Evolutionary conservation across 768 basidiomycete genomes (phyloP), one percentile per base, ranked within the genome.

Genomic region (Galerina sulciceps): DNA sequence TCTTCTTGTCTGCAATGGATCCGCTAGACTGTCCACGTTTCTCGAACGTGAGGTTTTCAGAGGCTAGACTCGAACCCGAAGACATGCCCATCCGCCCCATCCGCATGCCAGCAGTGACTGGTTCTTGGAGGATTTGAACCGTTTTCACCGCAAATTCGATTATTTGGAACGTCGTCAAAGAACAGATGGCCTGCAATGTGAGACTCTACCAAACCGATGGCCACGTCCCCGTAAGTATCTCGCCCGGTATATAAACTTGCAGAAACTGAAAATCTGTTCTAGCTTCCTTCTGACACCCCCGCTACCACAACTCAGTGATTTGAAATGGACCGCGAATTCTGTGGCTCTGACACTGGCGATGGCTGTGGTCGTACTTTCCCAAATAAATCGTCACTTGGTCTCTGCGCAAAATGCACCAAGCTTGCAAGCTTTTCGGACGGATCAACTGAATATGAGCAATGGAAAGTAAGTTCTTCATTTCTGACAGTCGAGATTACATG

Each of bases 341-440:
- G 56, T 43, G 47, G 23, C 11, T 38, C 17, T 0, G 47, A 10
- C n/a, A 26, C 23, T 50, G 56, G 56, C 14, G 46, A 57, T 17
- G 56, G 48, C 38, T 57, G 56, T 42, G 47, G 36, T 4, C 1
- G 56, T 15, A 22, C 37, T n/a, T 57, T 57, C 42, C 47, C 46
- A 5, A 50, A 57, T 38, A 57, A 57, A 31, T 40, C 23, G 5
- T 57, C 48, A 2, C 37, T 40, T 34, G 56, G 56, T 2, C 56
- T 57, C 34, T 57, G 56, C 36, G 46, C 37, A 20, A 57, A 57
- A 22, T 57, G 56, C 40, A 38, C 17, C 2, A 49, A 43, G 31
- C 46, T 57, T 40, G 47, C 56, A 41, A 43, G 13, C 9, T 50
- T 57, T 10, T 2, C 37, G 2, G 37, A 41, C 4, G 56, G 56